Evolutionary conservation across 2,329 filamentous ascomycete genomes (phyloP).

Genomic region (Colletotrichum caudatum): DNA sequence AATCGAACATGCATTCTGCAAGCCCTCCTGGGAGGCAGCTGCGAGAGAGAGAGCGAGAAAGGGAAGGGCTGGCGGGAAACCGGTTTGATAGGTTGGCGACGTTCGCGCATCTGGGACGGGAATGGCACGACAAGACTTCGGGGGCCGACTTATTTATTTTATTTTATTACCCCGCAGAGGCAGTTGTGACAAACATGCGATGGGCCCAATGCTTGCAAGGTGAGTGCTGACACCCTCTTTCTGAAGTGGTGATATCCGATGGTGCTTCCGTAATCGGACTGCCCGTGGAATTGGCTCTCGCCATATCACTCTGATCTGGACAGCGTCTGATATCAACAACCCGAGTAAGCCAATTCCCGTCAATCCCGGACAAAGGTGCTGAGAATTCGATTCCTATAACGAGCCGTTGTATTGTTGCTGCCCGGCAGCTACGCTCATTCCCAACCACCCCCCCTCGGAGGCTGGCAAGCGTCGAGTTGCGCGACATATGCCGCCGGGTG

Average conservation of each 20-base stretch:
- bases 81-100: conserved; percentile 17
- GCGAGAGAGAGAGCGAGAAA: conserved; percentile 12
- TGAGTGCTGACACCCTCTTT: conserved; percentile 15
- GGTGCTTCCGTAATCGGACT: conserved; percentile 30
- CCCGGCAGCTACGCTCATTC: neutral
- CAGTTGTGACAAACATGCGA: conserved; percentile 31
- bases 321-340: conserved; percentile 18
- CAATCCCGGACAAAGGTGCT: neutral
- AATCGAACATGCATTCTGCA: conserved; percentile 3
- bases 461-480: conserved; percentile 24
- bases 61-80: conserved; percentile 23
- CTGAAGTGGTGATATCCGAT: conserved; percentile 32
- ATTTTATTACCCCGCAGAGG: conserved; percentile 33
- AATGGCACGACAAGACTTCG: conserved; percentile 29
- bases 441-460: neutral
- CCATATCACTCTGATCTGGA: conserved; percentile 17
- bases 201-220: conserved; percentile 7
- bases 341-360: conserved; percentile 2
- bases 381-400: neutral
- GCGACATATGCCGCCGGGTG: conserved; percentile 28
- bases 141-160: conserved; percentile 8
- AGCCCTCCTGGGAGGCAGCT: conserved; percentile 7
- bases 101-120: conserved; percentile 15
- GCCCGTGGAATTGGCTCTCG: conserved; percentile 16
- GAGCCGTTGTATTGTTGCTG: neutral